Conservation (phyloP, 495 filamentous ascomycete species). For the Parachaetomium inaequale region DNA sequence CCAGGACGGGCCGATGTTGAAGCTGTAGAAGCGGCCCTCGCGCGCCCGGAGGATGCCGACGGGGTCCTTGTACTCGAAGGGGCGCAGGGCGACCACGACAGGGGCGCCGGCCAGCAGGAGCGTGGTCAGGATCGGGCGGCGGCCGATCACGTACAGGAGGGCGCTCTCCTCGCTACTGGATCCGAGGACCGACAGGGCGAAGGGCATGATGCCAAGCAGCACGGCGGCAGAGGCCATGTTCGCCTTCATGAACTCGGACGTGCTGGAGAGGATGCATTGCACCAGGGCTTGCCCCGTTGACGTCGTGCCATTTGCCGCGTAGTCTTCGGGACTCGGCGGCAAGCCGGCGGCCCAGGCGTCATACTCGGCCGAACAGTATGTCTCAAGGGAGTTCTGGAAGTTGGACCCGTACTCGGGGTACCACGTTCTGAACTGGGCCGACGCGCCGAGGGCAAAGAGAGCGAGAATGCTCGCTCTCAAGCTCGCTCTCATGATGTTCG, state of each 20-base stretch:
- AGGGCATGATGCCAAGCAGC: constrained; percentile 31
- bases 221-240: constrained; percentile 28
- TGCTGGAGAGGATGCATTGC: constrained; percentile 27
- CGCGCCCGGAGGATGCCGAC: constrained; percentile 5
- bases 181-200: constrained; percentile 26
- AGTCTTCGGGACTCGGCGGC: not conserved
- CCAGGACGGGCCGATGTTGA: constrained; percentile 1
- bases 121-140: constrained; percentile 25
- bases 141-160: constrained; percentile 16
- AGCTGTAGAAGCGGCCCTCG: constrained; percentile 11
- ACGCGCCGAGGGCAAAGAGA: not conserved
- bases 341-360: not conserved
- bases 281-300: constrained; percentile 16
- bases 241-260: constrained; percentile 30
- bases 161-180: constrained; percentile 23
- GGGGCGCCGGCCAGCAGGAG: constrained; percentile 25
- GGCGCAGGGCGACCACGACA: constrained; percentile 18
- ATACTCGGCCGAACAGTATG: not conserved
- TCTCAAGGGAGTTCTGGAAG: not conserved
- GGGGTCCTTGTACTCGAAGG: constrained; percentile 26
- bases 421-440: not conserved
- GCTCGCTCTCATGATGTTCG: not conserved
- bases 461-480: not conserved
- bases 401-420: constrained; percentile 1
- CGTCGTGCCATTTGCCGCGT: constrained; percentile 2